Evolutionary conservation across 2,329 filamentous ascomycete species (phyloP), one percentile per base, ranked within the genome.

Genomic region (Monosporascus sp.): DNA sequence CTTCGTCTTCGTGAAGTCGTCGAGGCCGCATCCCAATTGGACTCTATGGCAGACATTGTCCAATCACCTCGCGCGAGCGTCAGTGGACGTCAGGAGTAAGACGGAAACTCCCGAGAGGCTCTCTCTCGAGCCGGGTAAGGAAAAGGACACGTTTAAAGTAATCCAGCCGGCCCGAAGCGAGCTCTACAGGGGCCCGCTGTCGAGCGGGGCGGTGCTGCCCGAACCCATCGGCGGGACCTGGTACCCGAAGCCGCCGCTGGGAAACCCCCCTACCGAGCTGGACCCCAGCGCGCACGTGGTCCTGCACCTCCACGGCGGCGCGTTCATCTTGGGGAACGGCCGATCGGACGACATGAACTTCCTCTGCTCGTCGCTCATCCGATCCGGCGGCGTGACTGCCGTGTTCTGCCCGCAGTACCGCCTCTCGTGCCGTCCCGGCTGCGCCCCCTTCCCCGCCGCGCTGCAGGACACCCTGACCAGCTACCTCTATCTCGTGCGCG

Each of bases 331-430:
- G 3, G 58, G 60, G 14, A 51, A 64, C 37, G 64, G 64, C 2
- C 58, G 65, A 3, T 53, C 7, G 2, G 52, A 24, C 1, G 14
- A 38, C 1, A 41, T 47, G 8, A 58, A 54, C 6, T 54, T 52
- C 43, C 31, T 54, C 11, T 35, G 31, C 31, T 35, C 31, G 1
- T 35, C 31, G 11, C 31, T 35, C 31, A 14, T 35, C 31, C 31
- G 31, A 9, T 35, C 31, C 31, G 66, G 68, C 1, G 64, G 64
- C 14, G 67, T 63, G 14, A 70, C 69, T 3, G 68, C 71, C 50
- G 61, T 78, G 44, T 71, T 79, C 52, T 59, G 59, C 17, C 73
- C 74, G 1, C 74, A 77, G 54, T 81, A 81, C 63, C 72, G 78
- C 0, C 69, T 81, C 6, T 69, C 68, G 0, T 70, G 74, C 39